Conservation (phyloP, 352 stramenopile genomes). For the Phytophthora agathidicida region DNA sequence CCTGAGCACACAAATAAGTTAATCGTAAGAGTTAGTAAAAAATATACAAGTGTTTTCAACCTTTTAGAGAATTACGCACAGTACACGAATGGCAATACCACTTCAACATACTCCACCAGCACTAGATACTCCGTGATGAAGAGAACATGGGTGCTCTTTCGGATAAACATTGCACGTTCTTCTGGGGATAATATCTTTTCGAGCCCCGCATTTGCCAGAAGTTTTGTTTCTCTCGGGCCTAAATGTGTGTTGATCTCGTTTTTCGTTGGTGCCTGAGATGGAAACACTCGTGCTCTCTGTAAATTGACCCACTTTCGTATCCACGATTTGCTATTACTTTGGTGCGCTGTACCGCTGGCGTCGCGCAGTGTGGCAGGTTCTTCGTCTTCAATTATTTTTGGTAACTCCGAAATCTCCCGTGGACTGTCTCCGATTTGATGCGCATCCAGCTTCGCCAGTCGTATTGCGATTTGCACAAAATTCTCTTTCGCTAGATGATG, state of each 20-base stretch:
- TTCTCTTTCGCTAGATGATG: slow-evolving; percentile 9
- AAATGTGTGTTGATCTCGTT: neutral
- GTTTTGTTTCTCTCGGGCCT: neutral
- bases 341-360: neutral
- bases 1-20: neutral
- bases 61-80: slow-evolving; percentile 11
- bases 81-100: slow-evolving; percentile 43
- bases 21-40: neutral
- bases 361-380: neutral
- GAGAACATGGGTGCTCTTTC: slow-evolving; percentile 30
- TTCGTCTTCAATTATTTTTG: neutral
- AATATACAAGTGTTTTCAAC: neutral
- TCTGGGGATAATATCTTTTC: slow-evolving; percentile 15
- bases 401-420: no score
- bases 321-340: neutral
- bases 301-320: neutral
- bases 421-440: neutral
- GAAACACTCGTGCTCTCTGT: slow-evolving; percentile 7
- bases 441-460: slow-evolving; percentile 1
- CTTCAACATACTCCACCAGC: slow-evolving; percentile 46
- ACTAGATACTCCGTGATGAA: slow-evolving; percentile 49
- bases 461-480: slow-evolving; percentile 23
- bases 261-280: neutral
- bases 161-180: slow-evolving; percentile 29
- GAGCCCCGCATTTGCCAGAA: neutral